Conservation (phyloP, 2,329 filamentous ascomycete species). For the Fusarium euwallaceae region DNA sequence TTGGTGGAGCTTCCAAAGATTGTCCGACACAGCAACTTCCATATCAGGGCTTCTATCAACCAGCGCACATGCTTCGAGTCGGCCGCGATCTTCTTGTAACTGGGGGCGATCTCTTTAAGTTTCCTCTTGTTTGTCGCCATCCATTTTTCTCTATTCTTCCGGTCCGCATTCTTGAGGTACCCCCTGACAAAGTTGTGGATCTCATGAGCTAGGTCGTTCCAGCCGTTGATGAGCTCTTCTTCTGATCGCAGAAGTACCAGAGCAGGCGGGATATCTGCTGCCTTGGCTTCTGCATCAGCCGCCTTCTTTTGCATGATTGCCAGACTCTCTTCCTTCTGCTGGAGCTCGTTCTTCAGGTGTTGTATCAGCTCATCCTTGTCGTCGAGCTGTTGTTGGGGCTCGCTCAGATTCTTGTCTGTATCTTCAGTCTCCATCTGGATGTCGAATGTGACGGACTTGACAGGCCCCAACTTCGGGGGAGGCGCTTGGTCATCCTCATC, state of each 20-base stretch:
- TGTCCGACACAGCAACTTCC: not conserved
- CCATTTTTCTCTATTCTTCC: not conserved
- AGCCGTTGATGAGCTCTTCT: not conserved
- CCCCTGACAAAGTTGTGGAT: not conserved
- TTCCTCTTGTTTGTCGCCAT: not conserved
- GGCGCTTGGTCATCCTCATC: not conserved
- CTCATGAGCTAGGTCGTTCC: not conserved
- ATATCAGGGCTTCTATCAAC: not conserved
- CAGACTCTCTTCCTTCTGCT: not conserved
- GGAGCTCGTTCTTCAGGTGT: not conserved
- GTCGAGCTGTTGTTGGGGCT: not conserved
- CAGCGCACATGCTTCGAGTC: not conserved
- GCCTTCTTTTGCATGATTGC: not conserved
- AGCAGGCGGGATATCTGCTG: not conserved
- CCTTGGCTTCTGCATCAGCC: not conserved
- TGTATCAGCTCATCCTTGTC: not conserved
- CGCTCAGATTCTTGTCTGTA: not conserved
- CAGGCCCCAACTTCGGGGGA: not conserved
- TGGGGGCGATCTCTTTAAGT: not conserved
- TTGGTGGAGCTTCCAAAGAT: not conserved
- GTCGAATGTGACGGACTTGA: not conserved
- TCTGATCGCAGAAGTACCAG: constrained; percentile 1
- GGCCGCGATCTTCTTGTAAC: not conserved
- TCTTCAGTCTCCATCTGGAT: not conserved
- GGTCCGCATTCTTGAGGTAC: not conserved